phyloP scores from a whole-genome alignment of 768 basidiomycete genomes.

The Hebeloma cylindrosporum region DNA sequence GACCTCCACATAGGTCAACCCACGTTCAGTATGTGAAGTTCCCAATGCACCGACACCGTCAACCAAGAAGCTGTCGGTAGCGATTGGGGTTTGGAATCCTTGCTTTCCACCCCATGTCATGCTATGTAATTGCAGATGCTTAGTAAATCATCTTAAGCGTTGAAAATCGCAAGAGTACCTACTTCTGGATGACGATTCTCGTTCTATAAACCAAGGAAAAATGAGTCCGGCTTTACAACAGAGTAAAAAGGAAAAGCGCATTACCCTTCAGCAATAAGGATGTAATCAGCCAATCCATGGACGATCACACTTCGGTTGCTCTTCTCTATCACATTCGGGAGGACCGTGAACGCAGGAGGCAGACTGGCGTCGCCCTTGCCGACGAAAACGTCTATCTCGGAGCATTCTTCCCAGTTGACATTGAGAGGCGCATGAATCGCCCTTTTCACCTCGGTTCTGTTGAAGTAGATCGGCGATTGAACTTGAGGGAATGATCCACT shows the following conservation, averaged over 20 bases:
- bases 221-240: not conserved
- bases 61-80: slow-evolving; percentile 65
- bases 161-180: slow-evolving; percentile 15
- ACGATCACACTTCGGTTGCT: slow-evolving; percentile 65
- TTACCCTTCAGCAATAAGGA: slow-evolving; percentile 78
- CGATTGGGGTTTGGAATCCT: slow-evolving; percentile 72
- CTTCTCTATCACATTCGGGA: slow-evolving; percentile 78
- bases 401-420: slow-evolving; percentile 65
- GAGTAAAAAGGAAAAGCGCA: slow-evolving; percentile 18
- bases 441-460: slow-evolving; percentile 63
- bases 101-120: slow-evolving; percentile 61
- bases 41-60: slow-evolving; percentile 71
- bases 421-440: slow-evolving; percentile 70
- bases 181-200: slow-evolving; percentile 68
- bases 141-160: slow-evolving; percentile 1
- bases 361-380: slow-evolving; percentile 53
- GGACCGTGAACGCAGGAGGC: slow-evolving; percentile 61
- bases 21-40: slow-evolving; percentile 63
- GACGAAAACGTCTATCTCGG: slow-evolving; percentile 59
- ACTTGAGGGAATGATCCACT: slow-evolving; percentile 56
- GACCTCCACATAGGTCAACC: slow-evolving; percentile 67
- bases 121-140: slow-evolving; percentile 20
- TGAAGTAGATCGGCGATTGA: slow-evolving; percentile 70
- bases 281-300: slow-evolving; percentile 73
- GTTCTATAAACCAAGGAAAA: slow-evolving; percentile 33